Evolutionary conservation across 2,329 filamentous ascomycete species (phyloP), one percentile per base, ranked within the genome.

Genomic region (Microdochium nivale): DNA sequence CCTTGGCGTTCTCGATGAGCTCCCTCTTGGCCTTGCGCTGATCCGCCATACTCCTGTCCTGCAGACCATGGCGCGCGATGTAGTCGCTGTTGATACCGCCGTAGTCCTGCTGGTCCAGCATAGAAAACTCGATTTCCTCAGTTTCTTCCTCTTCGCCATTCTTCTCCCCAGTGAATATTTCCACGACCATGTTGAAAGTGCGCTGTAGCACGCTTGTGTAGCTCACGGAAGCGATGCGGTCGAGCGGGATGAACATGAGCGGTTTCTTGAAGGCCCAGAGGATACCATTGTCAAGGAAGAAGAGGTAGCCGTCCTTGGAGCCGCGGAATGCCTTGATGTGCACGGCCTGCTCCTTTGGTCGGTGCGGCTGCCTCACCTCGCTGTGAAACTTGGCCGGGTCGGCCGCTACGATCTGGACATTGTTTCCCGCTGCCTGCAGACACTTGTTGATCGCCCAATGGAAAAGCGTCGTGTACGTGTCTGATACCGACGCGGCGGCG

Each of bases 211-310:
- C 81, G 53, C 72, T 85, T 4, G 82, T 85, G 62, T 85, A 87
- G 59, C 80, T 84, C n/a, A 86, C 72, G 2, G 81, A 80, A 0
- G 73, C 71, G 49, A 87, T 81, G 13, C 77, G 73, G 50, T 79
- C 75, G 19, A 85, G 73, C 3, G 82, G 80, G 4, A 87, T 70
- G 58, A 86, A 86, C 23, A 84, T 67, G 2, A 87, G 64, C 0
- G 84, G 84, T 65, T 87, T 87, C 67, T 86, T 86, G 71, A 84
- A 87, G 0, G 75, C 83, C 81, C 83, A 87, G 8, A 87, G 63
- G 51, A 87, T 86, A 14, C 84, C 84, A 25, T 74, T 81, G 30
- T 81, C 76, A 16, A 87, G 68, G 61, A 87, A 86, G 61, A 86
- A 87, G 1, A 87, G 69, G 56, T 77, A 86, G 0, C 83, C 84